These are phyloP conservation scores for Licmophora abbreviata DNA, from an alignment of 108 stramenopile genomes.

Conservation along the genomic window DNA sequence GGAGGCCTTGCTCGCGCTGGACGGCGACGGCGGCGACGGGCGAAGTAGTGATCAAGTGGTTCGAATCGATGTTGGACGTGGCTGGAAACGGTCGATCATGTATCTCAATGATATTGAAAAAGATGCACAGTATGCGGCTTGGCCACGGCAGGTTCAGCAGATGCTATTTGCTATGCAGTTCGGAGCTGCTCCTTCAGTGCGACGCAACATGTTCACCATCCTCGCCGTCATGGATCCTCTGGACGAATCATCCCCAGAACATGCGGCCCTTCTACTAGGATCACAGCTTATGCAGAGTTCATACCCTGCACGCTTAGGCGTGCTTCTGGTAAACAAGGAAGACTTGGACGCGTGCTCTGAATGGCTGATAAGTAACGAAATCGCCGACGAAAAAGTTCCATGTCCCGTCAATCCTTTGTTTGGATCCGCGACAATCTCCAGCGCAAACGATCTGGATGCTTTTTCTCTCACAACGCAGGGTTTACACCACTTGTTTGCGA, in stretches of 20 bases:
- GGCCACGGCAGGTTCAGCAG: slow-evolving; percentile 51
- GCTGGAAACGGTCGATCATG: slow-evolving; percentile 51
- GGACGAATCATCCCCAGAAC: slow-evolving; percentile 6
- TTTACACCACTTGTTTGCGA: slow-evolving; percentile 25
- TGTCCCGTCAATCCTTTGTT: slow-evolving; percentile 26
- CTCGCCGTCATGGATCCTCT: slow-evolving; percentile 61
- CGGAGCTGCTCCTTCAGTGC: slow-evolving; percentile 61
- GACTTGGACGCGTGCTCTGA: slow-evolving; percentile 33
- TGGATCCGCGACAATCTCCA: not conserved
- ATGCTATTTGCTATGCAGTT: slow-evolving; percentile 65
- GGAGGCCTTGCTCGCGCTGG: slow-evolving; percentile 16
- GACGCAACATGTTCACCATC: slow-evolving; percentile 75
- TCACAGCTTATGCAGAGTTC: slow-evolving; percentile 47
- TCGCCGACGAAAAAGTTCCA: slow-evolving; percentile 14
- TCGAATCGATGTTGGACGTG: slow-evolving; percentile 76
- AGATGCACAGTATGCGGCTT: slow-evolving; percentile 45
- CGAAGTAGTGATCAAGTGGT: slow-evolving; percentile 19
- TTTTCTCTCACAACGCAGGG: slow-evolving; percentile 20
- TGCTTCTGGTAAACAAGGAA: slow-evolving; percentile 43
- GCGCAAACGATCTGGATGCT: slow-evolving; percentile 10
- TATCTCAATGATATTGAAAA: slow-evolving; percentile 83
- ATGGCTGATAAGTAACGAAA: slow-evolving; percentile 16
- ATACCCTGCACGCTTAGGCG: slow-evolving; percentile 56
- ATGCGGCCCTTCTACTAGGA: slow-evolving; percentile 23
- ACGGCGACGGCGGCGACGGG: slow-evolving; percentile 13